These are phyloP conservation scores for Pseudomonodictys pantanalensis DNA, from an alignment of 495 filamentous ascomycete species.

Conservation along the genomic window DNA sequence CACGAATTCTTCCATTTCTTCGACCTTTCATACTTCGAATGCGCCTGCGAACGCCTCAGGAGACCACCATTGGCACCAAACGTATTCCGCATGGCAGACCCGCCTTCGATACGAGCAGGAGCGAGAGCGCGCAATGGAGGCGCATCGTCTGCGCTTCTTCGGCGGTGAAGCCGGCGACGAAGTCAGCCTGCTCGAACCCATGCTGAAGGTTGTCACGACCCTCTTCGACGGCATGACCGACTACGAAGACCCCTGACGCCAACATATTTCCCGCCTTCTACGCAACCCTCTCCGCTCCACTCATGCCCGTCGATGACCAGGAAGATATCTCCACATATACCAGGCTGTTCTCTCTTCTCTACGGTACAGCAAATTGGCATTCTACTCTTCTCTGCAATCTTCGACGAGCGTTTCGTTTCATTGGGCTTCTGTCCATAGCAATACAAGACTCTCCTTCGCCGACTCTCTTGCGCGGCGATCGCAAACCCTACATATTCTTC, in stretches of 20 bases:
- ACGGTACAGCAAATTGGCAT: conserved; percentile 3
- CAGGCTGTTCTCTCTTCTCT: background rate
- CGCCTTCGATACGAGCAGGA: conserved; percentile 24
- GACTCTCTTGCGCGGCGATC: conserved; percentile 16
- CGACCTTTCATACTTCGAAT: conserved; percentile 17
- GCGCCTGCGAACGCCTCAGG: conserved; percentile 15
- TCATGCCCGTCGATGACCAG: conserved; percentile 11
- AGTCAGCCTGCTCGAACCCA: conserved; percentile 36
- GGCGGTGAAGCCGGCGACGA: conserved; percentile 38
- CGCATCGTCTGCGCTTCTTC: conserved; percentile 32
- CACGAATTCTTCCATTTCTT: conserved; percentile 21
- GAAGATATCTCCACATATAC: background rate
- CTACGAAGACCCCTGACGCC: conserved; percentile 38
- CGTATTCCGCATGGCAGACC: conserved; percentile 33
- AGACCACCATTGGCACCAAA: conserved; percentile 32
- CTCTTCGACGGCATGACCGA: conserved; percentile 40
- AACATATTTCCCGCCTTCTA: background rate
- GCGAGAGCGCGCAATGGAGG: conserved; percentile 16
- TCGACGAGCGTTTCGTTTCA: conserved; percentile 9
- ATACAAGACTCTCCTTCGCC: conserved; percentile 33
- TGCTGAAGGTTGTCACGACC: conserved; percentile 42
- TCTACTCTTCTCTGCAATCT: conserved; percentile 12
- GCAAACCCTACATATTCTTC: conserved; percentile 25
- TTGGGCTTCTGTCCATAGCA: conserved; percentile 35
- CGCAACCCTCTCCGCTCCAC: conserved; percentile 4